Conservation (phyloP, 1,139 yeast genomes). For the Blastobotrys ciferrii region DNA sequence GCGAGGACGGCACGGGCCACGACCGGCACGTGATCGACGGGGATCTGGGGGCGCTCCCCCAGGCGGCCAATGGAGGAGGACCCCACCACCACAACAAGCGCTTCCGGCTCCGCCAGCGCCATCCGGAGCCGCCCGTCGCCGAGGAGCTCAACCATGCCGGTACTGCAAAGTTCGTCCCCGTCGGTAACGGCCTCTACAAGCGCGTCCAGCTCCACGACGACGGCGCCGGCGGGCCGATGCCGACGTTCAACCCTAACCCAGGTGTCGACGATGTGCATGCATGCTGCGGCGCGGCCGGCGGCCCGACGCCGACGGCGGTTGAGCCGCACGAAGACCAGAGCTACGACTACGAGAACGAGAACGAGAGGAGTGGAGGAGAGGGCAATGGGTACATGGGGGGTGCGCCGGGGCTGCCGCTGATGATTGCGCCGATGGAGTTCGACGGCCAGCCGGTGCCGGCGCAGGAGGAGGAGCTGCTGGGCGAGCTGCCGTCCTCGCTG, state of each 20-base stretch:
- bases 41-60: constrained; percentile 24
- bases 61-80: constrained; percentile 9
- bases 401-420: constrained; percentile 32
- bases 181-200: constrained; percentile 36
- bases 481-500: constrained; percentile 22
- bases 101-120: neutral
- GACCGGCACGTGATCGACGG: constrained; percentile 21
- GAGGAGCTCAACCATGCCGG: neutral
- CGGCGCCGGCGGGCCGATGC: neutral
- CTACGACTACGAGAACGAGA: too few relatives aligned
- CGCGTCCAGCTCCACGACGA: constrained; percentile 2
- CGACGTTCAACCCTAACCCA: neutral
- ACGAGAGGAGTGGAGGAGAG: too few relatives aligned
- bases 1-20: too few relatives aligned
- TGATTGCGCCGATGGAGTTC: constrained; percentile 39
- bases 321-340: constrained; percentile 6
- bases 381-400: too few relatives aligned
- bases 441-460: constrained; percentile 27
- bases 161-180: constrained; percentile 31
- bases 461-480: constrained; percentile 5
- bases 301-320: too few relatives aligned
- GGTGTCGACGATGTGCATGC: too few relatives aligned
- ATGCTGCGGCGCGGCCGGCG: too few relatives aligned
- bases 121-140: too few relatives aligned
- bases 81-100: neutral